phyloP scores from a whole-genome alignment of 78 protist species.

The slime mould (Dictyostelium discoideum) region DNA sequence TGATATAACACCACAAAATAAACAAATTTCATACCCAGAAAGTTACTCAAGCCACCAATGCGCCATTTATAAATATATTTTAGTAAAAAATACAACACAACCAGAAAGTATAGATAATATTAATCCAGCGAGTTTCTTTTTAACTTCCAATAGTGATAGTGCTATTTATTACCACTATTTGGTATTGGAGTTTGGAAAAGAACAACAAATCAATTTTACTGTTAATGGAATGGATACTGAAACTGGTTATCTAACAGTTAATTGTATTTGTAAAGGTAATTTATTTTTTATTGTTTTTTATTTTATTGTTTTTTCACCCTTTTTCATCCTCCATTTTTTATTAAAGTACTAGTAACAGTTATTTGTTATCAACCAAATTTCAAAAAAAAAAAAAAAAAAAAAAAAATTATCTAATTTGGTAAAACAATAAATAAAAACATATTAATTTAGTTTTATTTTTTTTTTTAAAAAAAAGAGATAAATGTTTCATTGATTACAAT shows the following conservation, averaged over 20 bases:
- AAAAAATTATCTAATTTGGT: too few species aligned
- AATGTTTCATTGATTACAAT: neutral
- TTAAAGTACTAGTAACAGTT: too few species aligned
- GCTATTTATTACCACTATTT: neutral
- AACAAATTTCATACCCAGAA: neutral
- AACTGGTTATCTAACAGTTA: neutral
- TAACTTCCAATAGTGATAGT: neutral
- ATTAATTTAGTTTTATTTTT: too few species aligned
- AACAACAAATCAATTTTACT: neutral
- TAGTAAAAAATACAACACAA: neutral
- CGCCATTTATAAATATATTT: too few species aligned
- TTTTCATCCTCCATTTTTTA: too few species aligned
- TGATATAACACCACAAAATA: neutral
- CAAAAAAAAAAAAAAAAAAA: too few species aligned
- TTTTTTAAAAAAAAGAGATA: neutral
- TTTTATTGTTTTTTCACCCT: too few species aligned
- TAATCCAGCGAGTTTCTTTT: neutral
- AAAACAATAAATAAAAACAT: too few species aligned
- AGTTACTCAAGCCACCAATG: neutral
- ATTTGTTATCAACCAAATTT: too few species aligned
- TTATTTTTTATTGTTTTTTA: too few species aligned
- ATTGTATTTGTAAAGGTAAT: neutral
- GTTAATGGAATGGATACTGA: neutral
- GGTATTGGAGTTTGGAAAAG: neutral
- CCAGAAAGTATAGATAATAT: neutral